Percentiles rank a stretch among this genome's conserved stretches.
Evolutionary conservation across 2,329 filamentous ascomycete species (phyloP).

Genomic region (Fusarium oxysporum): DNA sequence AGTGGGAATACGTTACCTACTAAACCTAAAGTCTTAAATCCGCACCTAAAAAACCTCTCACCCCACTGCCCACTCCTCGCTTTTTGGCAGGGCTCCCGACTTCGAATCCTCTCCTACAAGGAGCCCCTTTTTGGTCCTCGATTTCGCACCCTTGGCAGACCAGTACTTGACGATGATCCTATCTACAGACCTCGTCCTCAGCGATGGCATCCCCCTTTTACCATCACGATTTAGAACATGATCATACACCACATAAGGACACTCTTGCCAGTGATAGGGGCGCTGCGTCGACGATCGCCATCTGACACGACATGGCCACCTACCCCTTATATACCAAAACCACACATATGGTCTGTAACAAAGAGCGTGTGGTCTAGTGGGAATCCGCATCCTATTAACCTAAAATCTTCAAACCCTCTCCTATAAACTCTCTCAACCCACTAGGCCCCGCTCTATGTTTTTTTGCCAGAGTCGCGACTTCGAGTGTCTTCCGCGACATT

Average conservation of each 20-base stretch:
- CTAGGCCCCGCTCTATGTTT: neutral
- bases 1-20: conserved; percentile 1
- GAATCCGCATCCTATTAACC: conserved; percentile 4
- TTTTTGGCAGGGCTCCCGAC: neutral
- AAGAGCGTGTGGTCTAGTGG: conserved; percentile 11
- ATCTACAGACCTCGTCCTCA: neutral
- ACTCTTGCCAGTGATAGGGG: too few relatives aligned
- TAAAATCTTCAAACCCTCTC: neutral
- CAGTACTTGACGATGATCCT: neutral
- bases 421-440: neutral
- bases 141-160: fast-evolving
- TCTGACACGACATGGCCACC: neutral
- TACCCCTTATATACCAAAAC: neutral
- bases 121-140: neutral
- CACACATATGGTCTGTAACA: neutral
- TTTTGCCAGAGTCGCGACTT: neutral
- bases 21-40: neutral
- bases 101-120: neutral
- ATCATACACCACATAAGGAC: too few relatives aligned
- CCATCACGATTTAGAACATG: too few relatives aligned
- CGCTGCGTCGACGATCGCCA: too few relatives aligned
- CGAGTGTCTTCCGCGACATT: neutral
- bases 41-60: neutral
- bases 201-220: too few relatives aligned
- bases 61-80: neutral